Base-by-base conservation (phyloP, 495 filamentous ascomycete species). In the Lasiosphaeria hispida region DNA sequence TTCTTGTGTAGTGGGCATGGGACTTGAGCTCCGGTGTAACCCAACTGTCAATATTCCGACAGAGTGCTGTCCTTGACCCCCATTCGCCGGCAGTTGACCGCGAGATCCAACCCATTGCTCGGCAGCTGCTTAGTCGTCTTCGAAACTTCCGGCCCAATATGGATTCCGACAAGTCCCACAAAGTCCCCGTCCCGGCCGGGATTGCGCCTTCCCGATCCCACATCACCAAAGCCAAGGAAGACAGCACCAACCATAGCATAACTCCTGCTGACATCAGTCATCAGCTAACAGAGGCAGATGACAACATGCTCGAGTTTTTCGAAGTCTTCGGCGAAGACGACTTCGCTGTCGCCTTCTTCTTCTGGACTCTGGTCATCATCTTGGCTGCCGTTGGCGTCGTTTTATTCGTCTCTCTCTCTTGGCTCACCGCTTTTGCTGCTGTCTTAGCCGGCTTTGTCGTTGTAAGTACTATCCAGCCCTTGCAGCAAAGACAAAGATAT, bases 401-500 rank as follows among this genome's bases (percentile, higher is more conserved):
- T 10, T 41, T 61, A 15, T 4, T 53, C 18, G 41, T 67, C 19
- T 55, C 64, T 9, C 61, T 55, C 45, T 58, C 37, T 14, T 71
- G 39, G 63, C 49, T 65, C 36, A 55, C 48, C 33, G 13, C 61
- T 34, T 33, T 62, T 13, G 2, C 58, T 33, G 11, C 23, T 23
- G 58, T 58, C 30, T 19, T 68, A 0, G 10, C 58, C 42, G 43
- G 47, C 10, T 61, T 64, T 34, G 10, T 73, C 11, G 4, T 62
- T 19, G 71, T 72, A 61, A 67, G 68, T 54, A 6, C 15, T 10
- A n/a, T 14, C 30, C 33, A 15, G 1, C 17, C 7, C 30, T 43
- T 41, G 0, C 4, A 30, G 30, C 11, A 1, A 11, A 37, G 2
- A 36, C 8, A 23, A 9, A 23, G n/a, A 15, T 1, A n/a, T 11